Percentiles rank a stretch among this genome's conserved stretches.
phyloP scores from a whole-genome alignment of 345 rosid species.

The Triadica sebifera region DNA sequence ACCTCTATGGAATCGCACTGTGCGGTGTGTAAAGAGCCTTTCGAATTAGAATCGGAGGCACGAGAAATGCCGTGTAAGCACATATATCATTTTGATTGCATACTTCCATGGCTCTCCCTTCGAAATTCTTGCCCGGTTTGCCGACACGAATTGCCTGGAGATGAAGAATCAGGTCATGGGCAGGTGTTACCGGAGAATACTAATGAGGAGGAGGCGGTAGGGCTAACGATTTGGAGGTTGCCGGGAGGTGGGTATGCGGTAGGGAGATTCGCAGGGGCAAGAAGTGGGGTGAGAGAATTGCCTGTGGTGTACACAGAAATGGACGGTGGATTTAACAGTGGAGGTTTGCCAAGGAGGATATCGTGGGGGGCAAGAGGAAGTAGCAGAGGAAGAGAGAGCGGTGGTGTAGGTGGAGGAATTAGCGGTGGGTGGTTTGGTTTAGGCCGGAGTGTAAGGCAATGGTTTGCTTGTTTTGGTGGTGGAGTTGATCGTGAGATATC shows the following conservation, averaged over 20 bases:
- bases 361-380: constrained; percentile 64
- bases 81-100: constrained; percentile 82
- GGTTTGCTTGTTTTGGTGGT: constrained; percentile 28
- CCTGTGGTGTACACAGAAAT: constrained; percentile 91
- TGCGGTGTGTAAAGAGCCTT: constrained; percentile 85
- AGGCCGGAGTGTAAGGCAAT: constrained; percentile 18
- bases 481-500: constrained; percentile 10
- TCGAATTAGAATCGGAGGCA: constrained; percentile 60
- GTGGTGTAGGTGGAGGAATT: constrained; percentile 35
- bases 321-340: constrained; percentile 74
- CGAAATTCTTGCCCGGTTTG: constrained; percentile 92
- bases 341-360: constrained; percentile 70
- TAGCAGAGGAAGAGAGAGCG: constrained; percentile 48
- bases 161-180: constrained; percentile 2
- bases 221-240: constrained; percentile 88
- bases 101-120: constrained; percentile 85
- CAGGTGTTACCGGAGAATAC: constrained; percentile 1
- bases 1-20: constrained; percentile 60
- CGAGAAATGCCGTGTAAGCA: constrained; percentile 97
- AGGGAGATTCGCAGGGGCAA: constrained; percentile 76
- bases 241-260: constrained; percentile 97
- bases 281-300: constrained; percentile 69
- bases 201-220: constrained; percentile 51
- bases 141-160: constrained; percentile 74
- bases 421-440: neutral